Percentiles rank a stretch among this genome's conserved stretches.
These are phyloP conservation scores for Desmodesmus armatus DNA, from an alignment of 139 green algal genomes.

Conservation along the genomic window DNA sequence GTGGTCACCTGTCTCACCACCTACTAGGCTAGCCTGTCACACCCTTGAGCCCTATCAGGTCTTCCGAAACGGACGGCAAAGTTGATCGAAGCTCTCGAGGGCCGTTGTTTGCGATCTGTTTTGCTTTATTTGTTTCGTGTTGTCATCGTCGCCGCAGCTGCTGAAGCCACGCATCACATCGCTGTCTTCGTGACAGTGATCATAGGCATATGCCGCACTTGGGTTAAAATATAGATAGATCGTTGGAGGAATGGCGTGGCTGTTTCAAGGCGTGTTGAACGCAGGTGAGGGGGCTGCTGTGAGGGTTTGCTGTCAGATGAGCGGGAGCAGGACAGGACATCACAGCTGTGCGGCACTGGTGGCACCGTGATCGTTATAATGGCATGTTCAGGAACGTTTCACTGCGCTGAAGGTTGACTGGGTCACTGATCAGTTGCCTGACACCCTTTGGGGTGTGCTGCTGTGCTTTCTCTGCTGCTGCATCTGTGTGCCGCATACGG, in stretches of 20 bases:
- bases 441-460: background rate
- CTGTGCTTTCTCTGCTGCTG: background rate
- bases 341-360: no score
- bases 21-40: background rate
- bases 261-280: constrained; percentile 49
- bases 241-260: constrained; percentile 19
- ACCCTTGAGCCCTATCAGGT: no score
- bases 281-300: constrained; percentile 26
- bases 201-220: no score
- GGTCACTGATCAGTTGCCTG: background rate
- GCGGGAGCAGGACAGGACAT: background rate
- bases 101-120: no score
- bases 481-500: background rate
- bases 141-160: background rate
- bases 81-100: no score
- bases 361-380: no score
- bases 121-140: background rate
- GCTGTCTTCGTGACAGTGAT: no score
- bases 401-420: no score
- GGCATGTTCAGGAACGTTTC: no score
- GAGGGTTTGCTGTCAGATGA: background rate
- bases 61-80: no score
- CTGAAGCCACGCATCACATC: no score
- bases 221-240: background rate
- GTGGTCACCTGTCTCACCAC: no score